Conservation (phyloP, 176 grass and related monocot genomes). For the Carex littledalei region DNA sequence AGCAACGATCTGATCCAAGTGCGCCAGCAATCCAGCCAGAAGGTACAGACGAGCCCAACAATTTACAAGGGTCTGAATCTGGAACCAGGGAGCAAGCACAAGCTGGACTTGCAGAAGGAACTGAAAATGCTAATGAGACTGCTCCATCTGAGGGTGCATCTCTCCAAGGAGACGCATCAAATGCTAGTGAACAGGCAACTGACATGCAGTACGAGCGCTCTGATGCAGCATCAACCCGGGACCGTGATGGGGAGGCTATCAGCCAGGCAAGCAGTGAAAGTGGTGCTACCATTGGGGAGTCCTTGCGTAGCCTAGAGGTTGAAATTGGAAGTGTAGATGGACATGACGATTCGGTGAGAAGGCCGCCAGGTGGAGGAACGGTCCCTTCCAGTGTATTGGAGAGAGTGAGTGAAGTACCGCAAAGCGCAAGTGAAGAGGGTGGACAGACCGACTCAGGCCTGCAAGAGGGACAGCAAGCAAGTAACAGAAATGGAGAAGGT, state of each 20-base stretch:
- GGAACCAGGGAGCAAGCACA: conserved; percentile 47
- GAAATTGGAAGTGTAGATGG: conserved; percentile 98
- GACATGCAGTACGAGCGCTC: conserved; percentile 89
- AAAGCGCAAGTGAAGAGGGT: conserved; percentile 57
- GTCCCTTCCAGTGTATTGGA: conserved; percentile 43
- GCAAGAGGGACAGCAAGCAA: conserved; percentile 44
- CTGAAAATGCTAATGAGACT: conserved; percentile 41
- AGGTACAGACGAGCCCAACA: conserved; percentile 45
- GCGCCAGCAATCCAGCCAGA: conserved; percentile 30
- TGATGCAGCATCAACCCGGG: conserved; percentile 39
- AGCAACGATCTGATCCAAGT: conserved; percentile 48
- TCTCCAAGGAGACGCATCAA: conserved; percentile 50
- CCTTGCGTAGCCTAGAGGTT: conserved; percentile 92
- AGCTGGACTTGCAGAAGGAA: conserved; percentile 34
- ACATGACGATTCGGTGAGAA: conserved; percentile 88
- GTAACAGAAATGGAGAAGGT: conserved; percentile 34
- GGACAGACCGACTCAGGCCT: conserved; percentile 35
- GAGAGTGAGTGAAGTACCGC: conserved; percentile 77
- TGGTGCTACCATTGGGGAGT: conserved; percentile 92
- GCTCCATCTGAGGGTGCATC: conserved; percentile 36
- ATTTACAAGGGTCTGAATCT: conserved; percentile 47
- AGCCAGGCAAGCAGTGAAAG: conserved; percentile 98
- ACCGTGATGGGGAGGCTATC: conserved; percentile 81
- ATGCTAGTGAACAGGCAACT: conserved; percentile 64
- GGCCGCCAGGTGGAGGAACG: conserved; percentile 46